Conservation (phyloP, 164 flowering plant species). For the Macadamia integrifolia region DNA sequence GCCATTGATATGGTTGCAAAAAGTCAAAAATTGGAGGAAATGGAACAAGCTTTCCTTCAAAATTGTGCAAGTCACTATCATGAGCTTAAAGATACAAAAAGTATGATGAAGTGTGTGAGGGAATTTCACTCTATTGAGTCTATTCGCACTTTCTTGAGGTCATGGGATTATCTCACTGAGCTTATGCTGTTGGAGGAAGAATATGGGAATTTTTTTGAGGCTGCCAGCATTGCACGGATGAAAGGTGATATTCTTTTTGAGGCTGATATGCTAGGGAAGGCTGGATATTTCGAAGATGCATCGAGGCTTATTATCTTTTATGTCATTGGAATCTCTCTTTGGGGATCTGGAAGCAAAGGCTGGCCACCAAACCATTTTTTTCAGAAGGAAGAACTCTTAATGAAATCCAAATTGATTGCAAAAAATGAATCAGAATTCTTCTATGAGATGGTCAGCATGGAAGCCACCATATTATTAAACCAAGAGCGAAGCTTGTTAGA, state of each 20-base stretch:
- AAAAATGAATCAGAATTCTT: constrained; percentile 19
- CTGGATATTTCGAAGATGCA: constrained; percentile 39
- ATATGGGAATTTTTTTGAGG: constrained; percentile 43
- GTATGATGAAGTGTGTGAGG: constrained; percentile 27
- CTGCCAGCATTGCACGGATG: constrained; percentile 41
- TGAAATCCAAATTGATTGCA: constrained; percentile 36
- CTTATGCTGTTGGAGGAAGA: constrained; percentile 48
- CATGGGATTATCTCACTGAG: constrained; percentile 36
- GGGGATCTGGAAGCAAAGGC: constrained; percentile 42
- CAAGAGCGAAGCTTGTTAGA: constrained; percentile 18
- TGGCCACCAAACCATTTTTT: constrained; percentile 53
- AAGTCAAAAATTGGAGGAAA: constrained; percentile 18
- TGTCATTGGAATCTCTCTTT: constrained; percentile 40
- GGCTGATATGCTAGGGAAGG: constrained; percentile 55
- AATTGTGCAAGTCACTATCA: constrained; percentile 19
- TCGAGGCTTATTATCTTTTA: constrained; percentile 31
- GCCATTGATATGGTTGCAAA: constrained; percentile 3
- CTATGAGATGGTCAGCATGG: constrained; percentile 26
- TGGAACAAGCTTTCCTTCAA: constrained; percentile 37
- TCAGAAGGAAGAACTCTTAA: constrained; percentile 34
- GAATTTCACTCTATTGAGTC: constrained; percentile 21
- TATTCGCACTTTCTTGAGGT: constrained; percentile 18
- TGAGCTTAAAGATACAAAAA: constrained; percentile 11
- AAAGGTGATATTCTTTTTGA: constrained; percentile 40
- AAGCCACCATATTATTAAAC: constrained; percentile 31